Evolutionary conservation across 116 monocot species (phyloP).

Genomic region (Dioscorea cayenensis): DNA sequence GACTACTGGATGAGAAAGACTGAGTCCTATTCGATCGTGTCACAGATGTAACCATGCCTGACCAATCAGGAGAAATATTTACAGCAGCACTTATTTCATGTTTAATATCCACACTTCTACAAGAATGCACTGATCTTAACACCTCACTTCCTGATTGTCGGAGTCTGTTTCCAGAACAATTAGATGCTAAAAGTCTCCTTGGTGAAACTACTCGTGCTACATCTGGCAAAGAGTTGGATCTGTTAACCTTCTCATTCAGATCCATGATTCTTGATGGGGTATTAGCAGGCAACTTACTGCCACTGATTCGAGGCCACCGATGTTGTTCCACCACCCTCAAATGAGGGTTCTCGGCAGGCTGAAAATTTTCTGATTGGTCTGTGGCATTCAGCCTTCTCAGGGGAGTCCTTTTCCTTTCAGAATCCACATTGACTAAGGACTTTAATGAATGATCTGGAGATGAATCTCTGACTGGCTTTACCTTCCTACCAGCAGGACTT

Average conservation of each 20-base stretch:
- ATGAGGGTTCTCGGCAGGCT: conserved; percentile 27
- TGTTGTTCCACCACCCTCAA: conserved; percentile 33
- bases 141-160: conserved; percentile 29
- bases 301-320: conserved; percentile 38
- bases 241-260: conserved; percentile 18
- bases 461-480: conserved; percentile 11
- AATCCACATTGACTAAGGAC: conserved; percentile 9
- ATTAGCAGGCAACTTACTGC: conserved; percentile 37
- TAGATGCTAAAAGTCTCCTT: conserved; percentile 19
- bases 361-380: conserved; percentile 56
- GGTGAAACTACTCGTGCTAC: conserved; percentile 45
- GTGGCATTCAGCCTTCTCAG: conserved; percentile 39
- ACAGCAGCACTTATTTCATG: not conserved
- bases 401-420: conserved; percentile 64
- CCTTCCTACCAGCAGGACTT: conserved; percentile 18
- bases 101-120: conserved; percentile 20
- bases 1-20: conserved; percentile 11
- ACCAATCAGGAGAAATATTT: conserved; percentile 13
- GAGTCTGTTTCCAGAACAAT: conserved; percentile 13
- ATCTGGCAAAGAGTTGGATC: conserved; percentile 23
- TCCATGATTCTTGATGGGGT: conserved; percentile 41
- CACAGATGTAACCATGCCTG: conserved; percentile 14
- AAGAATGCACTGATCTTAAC: conserved; percentile 17
- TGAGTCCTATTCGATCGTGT: conserved; percentile 10
- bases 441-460: conserved; percentile 23